A percentile compares a stretch with the other conserved stretches of the same genome.
These are phyloP conservation scores for Hibiscus tridactylites DNA, from an alignment of 345 rosid genomes.

Conservation along the genomic window DNA sequence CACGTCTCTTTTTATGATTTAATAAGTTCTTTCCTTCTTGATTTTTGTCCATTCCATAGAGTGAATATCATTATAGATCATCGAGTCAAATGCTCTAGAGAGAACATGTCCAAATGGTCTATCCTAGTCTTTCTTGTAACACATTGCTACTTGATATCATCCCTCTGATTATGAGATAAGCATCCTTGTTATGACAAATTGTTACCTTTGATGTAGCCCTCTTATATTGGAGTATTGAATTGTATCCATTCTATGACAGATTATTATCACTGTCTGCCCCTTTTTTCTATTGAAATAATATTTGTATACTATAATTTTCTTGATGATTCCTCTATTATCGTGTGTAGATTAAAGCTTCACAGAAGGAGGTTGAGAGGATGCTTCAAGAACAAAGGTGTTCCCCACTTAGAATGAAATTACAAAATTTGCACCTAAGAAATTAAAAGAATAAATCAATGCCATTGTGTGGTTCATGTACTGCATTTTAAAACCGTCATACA, in stretches of 20 bases:
- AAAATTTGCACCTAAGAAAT: slow-evolving; percentile 2
- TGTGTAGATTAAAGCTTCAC: slow-evolving; percentile 61
- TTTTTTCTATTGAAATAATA: neutral
- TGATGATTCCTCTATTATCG: slow-evolving; percentile 4
- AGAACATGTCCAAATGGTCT: neutral
- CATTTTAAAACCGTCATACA: neutral
- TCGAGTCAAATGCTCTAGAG: neutral
- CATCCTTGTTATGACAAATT: neutral
- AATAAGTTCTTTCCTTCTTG: neutral
- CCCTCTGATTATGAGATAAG: neutral
- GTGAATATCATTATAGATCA: neutral
- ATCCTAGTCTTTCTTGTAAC: slow-evolving; percentile 1
- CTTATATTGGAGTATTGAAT: neutral
- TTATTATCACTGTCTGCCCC: neutral
- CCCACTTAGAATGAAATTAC: neutral
- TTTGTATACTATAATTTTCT: neutral
- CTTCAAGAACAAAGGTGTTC: slow-evolving; percentile 72
- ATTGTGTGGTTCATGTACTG: neutral
- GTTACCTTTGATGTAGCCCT: neutral
- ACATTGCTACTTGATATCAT: neutral
- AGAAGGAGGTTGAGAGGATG: slow-evolving; percentile 63
- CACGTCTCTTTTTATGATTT: neutral
- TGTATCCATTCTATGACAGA: neutral
- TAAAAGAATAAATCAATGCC: neutral
- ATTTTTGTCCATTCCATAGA: neutral